Conservation (phyloP, 2,329 filamentous ascomycete species). For the Xylaria polymorpha region DNA sequence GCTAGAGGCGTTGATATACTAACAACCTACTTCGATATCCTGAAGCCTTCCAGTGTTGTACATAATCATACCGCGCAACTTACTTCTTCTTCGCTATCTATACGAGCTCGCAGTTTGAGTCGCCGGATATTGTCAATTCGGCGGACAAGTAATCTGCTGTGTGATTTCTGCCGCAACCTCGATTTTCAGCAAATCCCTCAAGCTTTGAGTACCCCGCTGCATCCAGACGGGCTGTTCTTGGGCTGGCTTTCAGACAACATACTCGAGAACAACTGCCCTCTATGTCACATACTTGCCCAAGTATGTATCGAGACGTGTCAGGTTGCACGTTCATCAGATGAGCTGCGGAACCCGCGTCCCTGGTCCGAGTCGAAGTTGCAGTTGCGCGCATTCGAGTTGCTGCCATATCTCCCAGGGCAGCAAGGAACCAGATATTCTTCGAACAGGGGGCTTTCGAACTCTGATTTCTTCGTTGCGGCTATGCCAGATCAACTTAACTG, state of each 20-base stretch:
- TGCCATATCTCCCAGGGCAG: neutral
- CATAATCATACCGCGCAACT: neutral
- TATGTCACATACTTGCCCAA: neutral
- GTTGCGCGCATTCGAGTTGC: neutral
- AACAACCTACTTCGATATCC: neutral
- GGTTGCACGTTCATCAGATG: neutral
- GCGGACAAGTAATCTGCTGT: neutral
- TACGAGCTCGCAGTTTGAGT: neutral
- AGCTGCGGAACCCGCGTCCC: neutral
- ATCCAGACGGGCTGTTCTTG: conserved; percentile 5
- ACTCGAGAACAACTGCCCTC: neutral
- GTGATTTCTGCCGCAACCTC: neutral
- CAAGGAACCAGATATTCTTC: neutral
- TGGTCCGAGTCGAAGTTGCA: neutral
- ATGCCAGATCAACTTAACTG: conserved; percentile 7
- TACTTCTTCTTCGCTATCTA: neutral
- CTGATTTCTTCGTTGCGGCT: conserved; percentile 27
- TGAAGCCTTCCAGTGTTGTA: neutral
- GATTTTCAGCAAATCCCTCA: conserved; percentile 1
- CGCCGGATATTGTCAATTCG: neutral
- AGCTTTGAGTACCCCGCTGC: neutral
- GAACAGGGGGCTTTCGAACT: neutral
- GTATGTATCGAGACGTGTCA: conserved; percentile 3
- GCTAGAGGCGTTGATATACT: neutral
- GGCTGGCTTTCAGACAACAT: neutral